A percentile compares a stretch with the other conserved stretches of the same genome.
Conservation (phyloP, 2,329 filamentous ascomycete genomes). For the Fusarium compactum region DNA sequence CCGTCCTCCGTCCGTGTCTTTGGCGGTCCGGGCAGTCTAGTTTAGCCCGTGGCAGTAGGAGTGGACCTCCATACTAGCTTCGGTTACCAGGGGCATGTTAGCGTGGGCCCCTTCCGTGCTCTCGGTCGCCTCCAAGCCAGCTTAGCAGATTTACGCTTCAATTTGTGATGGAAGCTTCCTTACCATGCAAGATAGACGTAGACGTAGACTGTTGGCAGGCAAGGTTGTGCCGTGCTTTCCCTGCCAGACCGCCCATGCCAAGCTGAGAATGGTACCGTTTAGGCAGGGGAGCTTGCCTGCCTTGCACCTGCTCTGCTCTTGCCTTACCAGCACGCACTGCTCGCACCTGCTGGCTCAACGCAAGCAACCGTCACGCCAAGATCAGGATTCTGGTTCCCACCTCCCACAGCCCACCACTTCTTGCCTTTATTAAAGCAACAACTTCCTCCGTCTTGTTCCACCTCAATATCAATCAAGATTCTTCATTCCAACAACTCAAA, state of each 20-base stretch:
- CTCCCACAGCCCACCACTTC: conserved; percentile 28
- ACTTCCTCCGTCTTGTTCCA: conserved; percentile 41
- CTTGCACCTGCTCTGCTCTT: conserved; percentile 19
- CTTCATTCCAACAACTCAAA: conserved; percentile 43
- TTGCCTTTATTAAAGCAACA: conserved; percentile 46
- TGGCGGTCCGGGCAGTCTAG: conserved; percentile 19
- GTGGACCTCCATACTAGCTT: conserved; percentile 25
- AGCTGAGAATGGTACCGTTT: conserved; percentile 13
- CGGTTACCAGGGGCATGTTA: conserved; percentile 26
- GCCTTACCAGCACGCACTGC: conserved; percentile 31
- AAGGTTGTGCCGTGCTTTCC: conserved; percentile 33
- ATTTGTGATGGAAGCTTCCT: conserved; percentile 33
- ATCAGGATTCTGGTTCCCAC: conserved; percentile 37
- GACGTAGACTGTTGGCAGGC: conserved; percentile 5
- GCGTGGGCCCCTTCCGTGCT: conserved; percentile 37
- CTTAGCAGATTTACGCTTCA: conserved; percentile 27
- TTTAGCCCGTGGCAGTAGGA: conserved; percentile 8
- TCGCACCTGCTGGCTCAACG: conserved; percentile 27
- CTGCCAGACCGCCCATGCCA: conserved; percentile 41
- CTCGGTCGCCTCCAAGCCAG: conserved; percentile 24
- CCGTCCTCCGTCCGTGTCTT: conserved; percentile 12
- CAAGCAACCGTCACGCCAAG: conserved; percentile 36
- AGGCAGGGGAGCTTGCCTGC: conserved; percentile 29
- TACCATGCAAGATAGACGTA: conserved; percentile 8
- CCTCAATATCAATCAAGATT: conserved; percentile 32